Percentiles rank a stretch among this genome's conserved stretches.
Conservation (phyloP, 208 protist genomes). For the Trypanosoma lewisi region DNA sequence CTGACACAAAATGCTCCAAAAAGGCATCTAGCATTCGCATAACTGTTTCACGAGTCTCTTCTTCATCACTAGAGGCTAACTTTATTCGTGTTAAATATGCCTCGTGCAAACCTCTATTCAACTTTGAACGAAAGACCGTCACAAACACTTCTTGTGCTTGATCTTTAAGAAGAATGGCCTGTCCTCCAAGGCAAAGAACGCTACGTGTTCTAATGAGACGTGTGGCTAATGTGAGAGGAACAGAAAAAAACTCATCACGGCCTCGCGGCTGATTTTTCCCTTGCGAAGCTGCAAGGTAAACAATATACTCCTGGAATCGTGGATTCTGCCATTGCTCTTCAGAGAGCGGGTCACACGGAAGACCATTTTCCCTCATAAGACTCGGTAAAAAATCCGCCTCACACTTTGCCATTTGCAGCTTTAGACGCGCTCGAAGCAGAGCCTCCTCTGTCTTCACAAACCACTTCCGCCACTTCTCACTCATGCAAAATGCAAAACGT, state of each 20-base stretch:
- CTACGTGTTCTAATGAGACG: conserved; percentile 72
- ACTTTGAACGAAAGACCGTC: conserved; percentile 57
- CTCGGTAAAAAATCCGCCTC: conserved; percentile 58
- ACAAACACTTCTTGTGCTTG: conserved; percentile 89
- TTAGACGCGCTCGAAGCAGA: conserved; percentile 74
- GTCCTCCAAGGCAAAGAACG: conserved; percentile 63
- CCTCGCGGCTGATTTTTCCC: conserved; percentile 27
- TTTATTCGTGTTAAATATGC: conserved; percentile 70
- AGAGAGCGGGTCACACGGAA: conserved; percentile 66
- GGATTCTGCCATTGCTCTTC: conserved; percentile 36
- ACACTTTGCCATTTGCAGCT: conserved; percentile 66
- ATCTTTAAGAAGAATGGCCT: conserved; percentile 72
- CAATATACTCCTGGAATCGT: conserved; percentile 60
- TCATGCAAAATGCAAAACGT: conserved; percentile 91
- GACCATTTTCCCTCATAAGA: conserved; percentile 71
- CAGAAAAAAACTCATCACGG: conserved; percentile 70
- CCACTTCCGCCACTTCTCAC: conserved; percentile 89
- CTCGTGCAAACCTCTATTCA: conserved; percentile 74
- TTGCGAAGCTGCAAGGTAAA: conserved; percentile 33
- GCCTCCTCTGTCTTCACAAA: conserved; percentile 75
- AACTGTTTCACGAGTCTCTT: conserved; percentile 58
- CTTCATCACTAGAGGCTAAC: conserved; percentile 56
- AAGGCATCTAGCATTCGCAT: conserved; percentile 87
- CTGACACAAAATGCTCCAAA: conserved; percentile 75
- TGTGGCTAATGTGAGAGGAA: conserved; percentile 70